Evolutionary conservation across 495 filamentous ascomycete species (phyloP), one percentile per base, ranked within the genome.

Genomic region (Diplogelasinospora grovesii): DNA sequence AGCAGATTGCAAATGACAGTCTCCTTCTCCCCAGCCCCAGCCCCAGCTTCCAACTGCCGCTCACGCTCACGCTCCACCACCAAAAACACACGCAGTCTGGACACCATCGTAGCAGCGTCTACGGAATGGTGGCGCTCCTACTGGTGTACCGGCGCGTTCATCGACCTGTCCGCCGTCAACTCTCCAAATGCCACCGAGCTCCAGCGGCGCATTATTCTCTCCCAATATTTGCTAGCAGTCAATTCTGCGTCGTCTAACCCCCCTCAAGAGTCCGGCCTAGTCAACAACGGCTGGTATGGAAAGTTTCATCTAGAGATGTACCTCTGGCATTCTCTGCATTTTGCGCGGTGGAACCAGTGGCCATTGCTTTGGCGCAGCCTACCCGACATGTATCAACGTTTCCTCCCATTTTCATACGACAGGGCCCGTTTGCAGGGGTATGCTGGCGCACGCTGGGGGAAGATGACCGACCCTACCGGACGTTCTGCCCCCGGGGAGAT

Each of bases 391-490:
- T 79, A 77, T 57, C 34, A 53, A 8, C 61, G 62, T 8, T 73
- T 73, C 44, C 58, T 79, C 0, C 52, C 56, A 5, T 66, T 67
- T 0, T 68, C 66, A 3, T 41, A 64, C 8, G 59, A 64, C 5
- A 64, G 75, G 25, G 74, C 75, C 1, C 24, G 39, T 6, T 31
- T 43, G 0, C 73, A 75, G 43, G 73, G 74, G 9, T 79, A 78
- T 46, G 41, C 46, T 2, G 75, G 74, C 3, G 70, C 73, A 7
- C 64, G 72, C 37, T 70, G 71, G 66, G 73, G 75, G 6, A 79
- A 79, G 53, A 77, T 77, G 73, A 75, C 65, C 5, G 75, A 77
- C 49, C 68, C 74, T 0, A 66, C 67, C 3, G 74, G 75, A 32
- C 56, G 73, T 36, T 67, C 61, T 27, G 72, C 74, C 8, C 75